Percentiles rank a stretch among this genome's conserved stretches.
These are phyloP conservation scores for Calonectria leucothoes DNA, from an alignment of 2,329 filamentous ascomycete genomes.

Conservation along the genomic window DNA sequence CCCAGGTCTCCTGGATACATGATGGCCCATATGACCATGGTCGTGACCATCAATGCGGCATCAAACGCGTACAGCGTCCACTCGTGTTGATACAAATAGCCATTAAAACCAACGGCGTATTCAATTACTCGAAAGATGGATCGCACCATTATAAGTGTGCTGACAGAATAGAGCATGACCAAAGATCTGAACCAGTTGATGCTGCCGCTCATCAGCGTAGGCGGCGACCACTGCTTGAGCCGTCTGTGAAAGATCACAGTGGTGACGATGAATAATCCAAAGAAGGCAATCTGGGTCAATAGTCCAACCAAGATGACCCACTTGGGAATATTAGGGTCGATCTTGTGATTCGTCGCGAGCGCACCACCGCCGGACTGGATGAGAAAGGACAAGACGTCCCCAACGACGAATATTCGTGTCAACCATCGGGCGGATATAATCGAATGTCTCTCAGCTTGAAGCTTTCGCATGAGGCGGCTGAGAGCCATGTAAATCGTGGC, in stretches of 20 bases:
- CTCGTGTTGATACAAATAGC: conserved; percentile 53
- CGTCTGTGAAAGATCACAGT: neutral
- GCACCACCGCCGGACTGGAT: neutral
- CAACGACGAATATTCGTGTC: neutral
- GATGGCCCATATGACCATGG: conserved; percentile 23
- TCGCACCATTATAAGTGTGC: neutral
- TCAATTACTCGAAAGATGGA: conserved; percentile 54
- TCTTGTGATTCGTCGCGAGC: neutral
- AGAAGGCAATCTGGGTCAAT: neutral
- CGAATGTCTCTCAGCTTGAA: neutral
- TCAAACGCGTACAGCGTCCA: conserved; percentile 57
- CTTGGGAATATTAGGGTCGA: neutral
- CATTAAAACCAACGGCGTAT: conserved; percentile 53
- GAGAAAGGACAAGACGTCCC: neutral
- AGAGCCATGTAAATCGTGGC: conserved; percentile 3
- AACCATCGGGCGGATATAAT: neutral
- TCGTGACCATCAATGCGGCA: conserved; percentile 28
- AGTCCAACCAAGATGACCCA: neutral
- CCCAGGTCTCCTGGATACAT: neutral
- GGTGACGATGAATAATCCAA: neutral
- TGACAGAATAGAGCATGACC: neutral
- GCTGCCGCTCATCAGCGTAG: neutral
- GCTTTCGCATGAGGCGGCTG: neutral
- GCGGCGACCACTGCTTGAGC: neutral
- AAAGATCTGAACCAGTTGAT: neutral